These are phyloP conservation scores for Leucaena leucocephala DNA, from an alignment of 306 rosid genomes.

Conservation along the genomic window DNA sequence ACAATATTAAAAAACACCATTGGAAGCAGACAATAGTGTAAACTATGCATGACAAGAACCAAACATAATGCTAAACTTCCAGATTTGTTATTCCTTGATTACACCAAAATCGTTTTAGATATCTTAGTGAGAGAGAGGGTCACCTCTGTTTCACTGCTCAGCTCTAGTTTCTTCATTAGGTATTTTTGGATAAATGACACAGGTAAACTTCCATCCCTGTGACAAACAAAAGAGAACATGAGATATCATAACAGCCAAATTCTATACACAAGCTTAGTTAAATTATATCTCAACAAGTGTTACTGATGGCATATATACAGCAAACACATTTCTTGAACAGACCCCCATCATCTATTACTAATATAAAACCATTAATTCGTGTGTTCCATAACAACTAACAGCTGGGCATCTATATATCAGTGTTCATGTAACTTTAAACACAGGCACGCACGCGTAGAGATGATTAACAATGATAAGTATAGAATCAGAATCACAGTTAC, in stretches of 20 bases:
- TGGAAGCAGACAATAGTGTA: background rate
- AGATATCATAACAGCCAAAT: conserved; percentile 21
- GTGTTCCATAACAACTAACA: background rate
- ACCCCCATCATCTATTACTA: background rate
- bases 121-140: background rate
- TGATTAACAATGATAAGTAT: background rate
- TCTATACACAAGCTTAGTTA: conserved; percentile 1
- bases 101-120: conserved; percentile 9
- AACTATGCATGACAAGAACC: conserved; percentile 14
- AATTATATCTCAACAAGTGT: background rate
- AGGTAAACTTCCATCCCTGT: conserved; percentile 69
- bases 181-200: conserved; percentile 67
- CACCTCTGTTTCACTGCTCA: conserved; percentile 74
- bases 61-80: background rate
- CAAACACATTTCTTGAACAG: background rate
- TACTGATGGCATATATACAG: background rate
- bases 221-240: conserved; percentile 36
- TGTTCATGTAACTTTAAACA: background rate
- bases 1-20: background rate
- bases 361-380: background rate
- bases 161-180: conserved; percentile 65
- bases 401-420: background rate
- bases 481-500: conserved; percentile 6
- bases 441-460: background rate
- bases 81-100: background rate